Conservation (phyloP, 1,139 yeast species). For the Debaryomyces psychrophilus region DNA sequence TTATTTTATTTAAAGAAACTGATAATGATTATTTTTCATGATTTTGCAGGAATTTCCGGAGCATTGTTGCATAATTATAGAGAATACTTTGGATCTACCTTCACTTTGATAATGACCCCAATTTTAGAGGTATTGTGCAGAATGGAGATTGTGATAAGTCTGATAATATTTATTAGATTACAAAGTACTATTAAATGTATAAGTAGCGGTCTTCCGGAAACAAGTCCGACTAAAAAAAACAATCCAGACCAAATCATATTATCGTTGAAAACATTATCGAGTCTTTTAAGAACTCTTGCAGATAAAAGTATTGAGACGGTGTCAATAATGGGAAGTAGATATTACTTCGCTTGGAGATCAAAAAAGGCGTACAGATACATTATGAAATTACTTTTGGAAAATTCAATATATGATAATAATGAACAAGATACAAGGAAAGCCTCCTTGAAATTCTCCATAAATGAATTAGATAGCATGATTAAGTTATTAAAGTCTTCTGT, state of each 20-base stretch:
- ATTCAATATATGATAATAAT: not conserved
- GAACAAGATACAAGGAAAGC: not conserved
- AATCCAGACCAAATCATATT: not conserved
- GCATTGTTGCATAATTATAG: not conserved
- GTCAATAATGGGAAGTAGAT: not conserved
- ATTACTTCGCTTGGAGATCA: not conserved
- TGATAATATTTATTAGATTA: not conserved
- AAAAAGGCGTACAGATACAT: not conserved
- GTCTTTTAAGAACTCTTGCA: not conserved
- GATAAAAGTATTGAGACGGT: not conserved
- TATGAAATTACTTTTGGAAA: not conserved
- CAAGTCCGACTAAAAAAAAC: not conserved
- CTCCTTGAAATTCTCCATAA: not conserved
- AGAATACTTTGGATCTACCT: not conserved
- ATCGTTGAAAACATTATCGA: not conserved
- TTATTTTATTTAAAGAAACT: constrained; percentile 23
- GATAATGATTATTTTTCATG: constrained; percentile 4
- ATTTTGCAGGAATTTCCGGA: constrained; percentile 1
- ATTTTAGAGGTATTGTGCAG: not conserved
- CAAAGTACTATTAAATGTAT: not conserved
- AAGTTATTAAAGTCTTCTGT: not conserved
- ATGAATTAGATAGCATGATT: not conserved
- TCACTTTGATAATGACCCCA: constrained; percentile 1
- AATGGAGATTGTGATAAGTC: constrained; percentile 1
- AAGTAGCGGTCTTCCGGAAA: not conserved